Conservation (phyloP, 2,329 filamentous ascomycete genomes). For the Ophiosphaerella herpotricha region DNA sequence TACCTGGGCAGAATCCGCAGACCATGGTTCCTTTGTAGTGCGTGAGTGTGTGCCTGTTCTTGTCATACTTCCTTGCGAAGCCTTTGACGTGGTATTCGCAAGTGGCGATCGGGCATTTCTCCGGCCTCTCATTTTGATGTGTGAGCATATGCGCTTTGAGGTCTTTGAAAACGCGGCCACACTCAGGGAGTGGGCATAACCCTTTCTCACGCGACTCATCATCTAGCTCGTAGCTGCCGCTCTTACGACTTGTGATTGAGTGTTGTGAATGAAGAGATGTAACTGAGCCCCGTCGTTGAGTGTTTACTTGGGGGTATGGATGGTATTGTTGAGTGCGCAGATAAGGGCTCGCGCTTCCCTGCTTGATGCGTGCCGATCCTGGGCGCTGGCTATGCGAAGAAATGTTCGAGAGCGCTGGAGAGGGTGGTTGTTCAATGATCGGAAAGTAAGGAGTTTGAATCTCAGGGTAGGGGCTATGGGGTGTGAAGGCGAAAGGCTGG, state of each 20-base stretch:
- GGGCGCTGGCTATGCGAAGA: slow-evolving; percentile 51
- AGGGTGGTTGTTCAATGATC: slow-evolving; percentile 57
- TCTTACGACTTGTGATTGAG: slow-evolving; percentile 62
- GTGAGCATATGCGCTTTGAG: slow-evolving; percentile 94
- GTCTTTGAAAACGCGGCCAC: slow-evolving; percentile 86
- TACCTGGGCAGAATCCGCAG: slow-evolving; percentile 90
- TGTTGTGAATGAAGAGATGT: slow-evolving; percentile 71
- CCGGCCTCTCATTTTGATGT: slow-evolving; percentile 85
- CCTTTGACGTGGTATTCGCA: slow-evolving; percentile 93
- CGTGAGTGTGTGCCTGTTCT: slow-evolving; percentile 90
- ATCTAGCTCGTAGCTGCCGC: slow-evolving; percentile 45
- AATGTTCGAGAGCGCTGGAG: slow-evolving; percentile 66
- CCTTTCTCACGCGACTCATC: slow-evolving; percentile 66
- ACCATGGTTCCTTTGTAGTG: slow-evolving; percentile 99
- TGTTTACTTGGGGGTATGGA: slow-evolving; percentile 55
- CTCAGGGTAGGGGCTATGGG: slow-evolving; percentile 50
- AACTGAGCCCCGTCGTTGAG: slow-evolving; percentile 67
- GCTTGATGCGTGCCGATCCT: slow-evolving; percentile 52
- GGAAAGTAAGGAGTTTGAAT: slow-evolving; percentile 48
- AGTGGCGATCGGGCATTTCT: slow-evolving; percentile 90
- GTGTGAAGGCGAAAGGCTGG: slow-evolving; percentile 53
- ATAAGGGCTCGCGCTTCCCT: slow-evolving; percentile 68
- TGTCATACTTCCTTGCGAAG: slow-evolving; percentile 94
- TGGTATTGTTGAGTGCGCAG: slow-evolving; percentile 61
- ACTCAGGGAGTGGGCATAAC: slow-evolving; percentile 81